Conservation (phyloP, 1,284 basidiomycete species). For the Apiotrichum siamense region DNA sequence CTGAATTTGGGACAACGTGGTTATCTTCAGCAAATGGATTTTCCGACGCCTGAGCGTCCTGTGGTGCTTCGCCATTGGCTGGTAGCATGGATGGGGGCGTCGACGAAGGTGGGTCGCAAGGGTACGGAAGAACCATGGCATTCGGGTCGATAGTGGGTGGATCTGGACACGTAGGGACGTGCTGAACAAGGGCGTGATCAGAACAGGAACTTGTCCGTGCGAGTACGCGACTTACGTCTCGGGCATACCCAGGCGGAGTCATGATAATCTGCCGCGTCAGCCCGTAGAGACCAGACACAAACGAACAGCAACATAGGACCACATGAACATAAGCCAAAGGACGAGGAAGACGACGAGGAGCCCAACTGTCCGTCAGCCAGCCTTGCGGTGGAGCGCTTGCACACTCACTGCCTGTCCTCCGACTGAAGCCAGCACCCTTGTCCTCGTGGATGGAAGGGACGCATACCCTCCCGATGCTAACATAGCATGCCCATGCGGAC, state of each 20-base stretch:
- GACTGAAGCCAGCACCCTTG: conserved; percentile 49
- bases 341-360: conserved; percentile 57
- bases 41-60: too few relatives aligned
- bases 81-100: too few relatives aligned
- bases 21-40: too few relatives aligned
- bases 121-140: too few relatives aligned
- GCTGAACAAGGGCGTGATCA: conserved; percentile 10
- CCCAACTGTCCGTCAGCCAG: conserved; percentile 50
- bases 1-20: too few relatives aligned
- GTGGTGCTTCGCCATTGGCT: too few relatives aligned
- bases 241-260: conserved; percentile 63
- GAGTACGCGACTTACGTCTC: conserved; percentile 52
- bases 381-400: not conserved
- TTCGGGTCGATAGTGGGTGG: conserved; percentile 1
- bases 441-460: conserved; percentile 56
- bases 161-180: conserved; percentile 3
- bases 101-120: too few relatives aligned
- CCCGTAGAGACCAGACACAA: not conserved
- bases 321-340: conserved; percentile 62
- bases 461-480: conserved; percentile 62
- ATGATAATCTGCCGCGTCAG: conserved; percentile 51
- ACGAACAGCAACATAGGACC: conserved; percentile 63
- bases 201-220: not conserved
- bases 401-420: conserved; percentile 57
- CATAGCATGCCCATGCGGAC: conserved; percentile 53